These are phyloP conservation scores for Oryza rufipogon DNA, from an alignment of 176 grass and related monocot species.

Conservation along the genomic window DNA sequence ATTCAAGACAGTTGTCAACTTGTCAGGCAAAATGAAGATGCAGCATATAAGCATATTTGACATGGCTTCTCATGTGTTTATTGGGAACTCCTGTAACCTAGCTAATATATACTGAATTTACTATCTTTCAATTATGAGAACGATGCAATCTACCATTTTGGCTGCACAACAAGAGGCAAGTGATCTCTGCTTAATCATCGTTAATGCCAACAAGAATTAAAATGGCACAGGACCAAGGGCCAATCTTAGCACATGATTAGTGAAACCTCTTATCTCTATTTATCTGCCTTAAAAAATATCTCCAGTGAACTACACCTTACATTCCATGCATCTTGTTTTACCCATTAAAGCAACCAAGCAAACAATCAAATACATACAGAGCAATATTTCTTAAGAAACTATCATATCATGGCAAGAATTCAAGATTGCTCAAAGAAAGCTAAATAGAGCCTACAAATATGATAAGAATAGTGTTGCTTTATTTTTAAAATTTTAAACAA, in stretches of 20 bases:
- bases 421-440: conserved; percentile 11
- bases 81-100: conserved; percentile 28
- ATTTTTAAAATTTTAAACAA: neutral
- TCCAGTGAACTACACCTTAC: neutral
- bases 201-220: conserved; percentile 26
- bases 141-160: conserved; percentile 20
- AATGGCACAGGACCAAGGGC: neutral
- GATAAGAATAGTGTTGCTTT: neutral
- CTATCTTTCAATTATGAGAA: neutral
- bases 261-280: neutral
- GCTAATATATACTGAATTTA: conserved; percentile 21
- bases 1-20: conserved; percentile 26
- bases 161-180: neutral
- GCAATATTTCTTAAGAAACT: conserved; percentile 3
- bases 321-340: conserved; percentile 5
- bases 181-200: conserved; percentile 4
- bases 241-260: conserved; percentile 19
- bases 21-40: conserved; percentile 2
- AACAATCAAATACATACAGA: neutral
- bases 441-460: neutral
- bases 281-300: neutral
- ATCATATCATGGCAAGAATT: neutral
- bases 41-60: neutral
- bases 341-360: neutral
- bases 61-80: conserved; percentile 1